Evolutionary conservation across 768 basidiomycete species (phyloP).

Genomic region (Termitomyces sp.): DNA sequence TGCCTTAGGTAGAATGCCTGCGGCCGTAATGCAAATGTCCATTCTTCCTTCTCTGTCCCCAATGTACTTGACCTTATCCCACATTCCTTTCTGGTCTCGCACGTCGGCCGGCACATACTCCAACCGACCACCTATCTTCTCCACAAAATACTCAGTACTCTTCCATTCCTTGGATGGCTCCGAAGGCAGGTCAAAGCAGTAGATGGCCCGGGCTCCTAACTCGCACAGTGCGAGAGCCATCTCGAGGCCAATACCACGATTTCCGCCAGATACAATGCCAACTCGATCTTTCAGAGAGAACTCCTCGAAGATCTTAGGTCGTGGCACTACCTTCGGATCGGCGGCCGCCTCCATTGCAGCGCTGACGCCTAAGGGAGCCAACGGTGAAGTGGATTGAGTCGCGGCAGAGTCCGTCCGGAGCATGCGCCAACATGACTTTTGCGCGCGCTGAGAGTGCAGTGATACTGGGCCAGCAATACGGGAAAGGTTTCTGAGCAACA

Average conservation of each 20-base stretch:
- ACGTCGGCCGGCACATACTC: too few relatives aligned
- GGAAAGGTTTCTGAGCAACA: background rate
- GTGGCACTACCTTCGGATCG: slow-evolving; percentile 27
- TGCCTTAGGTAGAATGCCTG: too few relatives aligned
- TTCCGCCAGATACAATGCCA: background rate
- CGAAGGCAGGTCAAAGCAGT: slow-evolving; percentile 58
- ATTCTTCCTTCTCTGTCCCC: too few relatives aligned
- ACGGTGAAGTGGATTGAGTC: slow-evolving; percentile 44
- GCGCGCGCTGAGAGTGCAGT: background rate
- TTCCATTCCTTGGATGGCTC: slow-evolving; percentile 52
- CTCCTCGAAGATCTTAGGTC: slow-evolving; percentile 33
- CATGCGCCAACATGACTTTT: background rate
- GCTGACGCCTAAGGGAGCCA: slow-evolving; percentile 58
- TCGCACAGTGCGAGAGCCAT: slow-evolving; percentile 42
- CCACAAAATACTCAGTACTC: slow-evolving; percentile 45
- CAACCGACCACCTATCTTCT: slow-evolving; percentile 23
- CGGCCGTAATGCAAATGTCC: too few relatives aligned
- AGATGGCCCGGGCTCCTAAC: slow-evolving; percentile 61
- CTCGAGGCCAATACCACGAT: background rate
- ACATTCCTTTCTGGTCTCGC: too few relatives aligned
- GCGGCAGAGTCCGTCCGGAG: background rate
- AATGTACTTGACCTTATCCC: too few relatives aligned
- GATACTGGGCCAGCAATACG: background rate
- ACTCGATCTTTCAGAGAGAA: background rate
- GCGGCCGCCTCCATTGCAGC: slow-evolving; percentile 43